Base-by-base conservation (phyloP, 1,139 yeast species). In the Pneumocystis wakefieldiae region DNA sequence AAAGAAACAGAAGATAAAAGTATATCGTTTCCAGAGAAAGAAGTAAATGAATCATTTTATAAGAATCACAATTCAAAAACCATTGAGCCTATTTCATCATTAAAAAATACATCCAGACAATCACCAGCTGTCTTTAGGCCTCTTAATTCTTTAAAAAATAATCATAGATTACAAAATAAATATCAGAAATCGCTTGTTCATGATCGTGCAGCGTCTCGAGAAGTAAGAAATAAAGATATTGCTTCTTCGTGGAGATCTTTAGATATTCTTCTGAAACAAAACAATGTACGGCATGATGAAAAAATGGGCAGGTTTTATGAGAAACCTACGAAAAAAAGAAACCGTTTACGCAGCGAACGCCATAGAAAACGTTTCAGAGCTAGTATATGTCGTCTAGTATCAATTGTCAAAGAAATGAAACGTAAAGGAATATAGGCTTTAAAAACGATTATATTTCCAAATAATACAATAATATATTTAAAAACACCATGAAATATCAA, bases 181-280 rank as follows among this genome's bases (percentile, higher is more conserved):
- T 24, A 6, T 12, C 32, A 48, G 32, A 48, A 48, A 48, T 24
- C 12, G 15, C n/a, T 12, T 48, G 24, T 48, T 24, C 24, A 24
- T 48, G 15, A 19, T 19, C 55, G 55, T 24, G 55, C 55, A 48
- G 55, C 55, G 2, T 48, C 55, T 48, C 14, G 55, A 14, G 55
- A 48, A 24, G 55, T 48, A 24, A 48, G 8, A 48, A 48, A 48
- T 48, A 32, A 48, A 4, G 55, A 48, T 48, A 19, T 48, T 48
- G 28, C 14, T 48, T 48, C 55, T 10, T 48, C 55, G 24, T 48
- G 55, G 55, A 48, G 28, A 48, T 48, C 55, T 24, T 39, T 57
- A 57, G 42, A 57, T 57, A 65, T 65, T 14, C 64, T 69, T 19
- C 63, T 71, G 10, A 71, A 57, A 57, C 41, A 57, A 37, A 64